Base-by-base conservation (phyloP, 2,329 filamentous ascomycete genomes). In the Malbranchea cinnamomea region DNA sequence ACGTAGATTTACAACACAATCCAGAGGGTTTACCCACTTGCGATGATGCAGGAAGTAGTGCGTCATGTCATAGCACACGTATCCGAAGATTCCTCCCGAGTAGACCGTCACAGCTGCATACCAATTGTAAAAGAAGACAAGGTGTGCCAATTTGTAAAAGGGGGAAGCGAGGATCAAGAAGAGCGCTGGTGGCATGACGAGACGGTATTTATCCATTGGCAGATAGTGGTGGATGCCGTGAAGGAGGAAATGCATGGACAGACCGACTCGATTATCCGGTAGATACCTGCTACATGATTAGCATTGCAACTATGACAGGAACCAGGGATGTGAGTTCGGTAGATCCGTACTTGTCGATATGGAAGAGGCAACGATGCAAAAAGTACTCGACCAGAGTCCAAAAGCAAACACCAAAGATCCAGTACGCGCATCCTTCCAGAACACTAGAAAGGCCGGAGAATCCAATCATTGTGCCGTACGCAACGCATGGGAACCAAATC, bases 31-130 rank as follows among this genome's bases (percentile, higher is more conserved):
- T 12, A 65, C 68, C 54, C 52, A 74, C 68, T 83, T 91, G 59
- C 79, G 73, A 62, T 98, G 89, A 56, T 98, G 89, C 22, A 98
- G 69, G 68, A 98, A 98, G 66, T 95, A 98, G 56, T 98, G 89
- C 2, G 89, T 98, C 62, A 94, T 49, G 54, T 98, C 89, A 60
- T 98, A 98, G 65, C 79, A 84, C 38, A 94, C 69, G 53, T 98
- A 98, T 34, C 89, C 89, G 45, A 93, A 92, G 39, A 98, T 75
- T 37, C 85, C 89, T 28, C 89, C 89, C 46, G 76, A 87, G 62
- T 69, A 98, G 3, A 83, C 77, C 13, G 75, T 71, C 0, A 75
- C 71, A 4, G 74, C 89, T 6, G 77, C 70, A 54, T 80, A 68
- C 85, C 85, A 95, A 56, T 87, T 71, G 59, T 75, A 85, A 52